These are phyloP conservation scores for Fraxinus baroniana DNA, from an alignment of 305 asterid genomes.

Conservation along the genomic window DNA sequence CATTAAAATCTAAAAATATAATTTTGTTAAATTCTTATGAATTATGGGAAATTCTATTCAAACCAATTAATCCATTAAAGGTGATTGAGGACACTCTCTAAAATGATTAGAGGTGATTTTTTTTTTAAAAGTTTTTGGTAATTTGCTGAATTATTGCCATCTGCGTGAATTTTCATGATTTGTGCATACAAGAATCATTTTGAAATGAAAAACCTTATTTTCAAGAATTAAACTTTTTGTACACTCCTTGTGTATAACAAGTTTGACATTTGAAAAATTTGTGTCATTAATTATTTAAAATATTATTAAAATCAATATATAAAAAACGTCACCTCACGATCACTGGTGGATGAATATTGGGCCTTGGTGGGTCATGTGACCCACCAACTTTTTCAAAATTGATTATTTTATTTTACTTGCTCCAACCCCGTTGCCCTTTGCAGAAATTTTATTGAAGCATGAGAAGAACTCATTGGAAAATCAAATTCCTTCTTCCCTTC, in stretches of 20 bases:
- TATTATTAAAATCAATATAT: too few species aligned
- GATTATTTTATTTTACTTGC: not conserved
- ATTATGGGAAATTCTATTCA: not conserved
- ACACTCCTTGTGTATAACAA: too few species aligned
- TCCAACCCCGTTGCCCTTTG: not conserved
- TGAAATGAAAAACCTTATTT: not conserved
- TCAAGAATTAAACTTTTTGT: not conserved
- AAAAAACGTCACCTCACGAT: too few species aligned
- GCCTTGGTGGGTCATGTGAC: not conserved
- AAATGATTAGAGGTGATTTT: not conserved
- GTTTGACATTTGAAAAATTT: not conserved
- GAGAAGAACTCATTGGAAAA: not conserved
- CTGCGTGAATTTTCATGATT: not conserved
- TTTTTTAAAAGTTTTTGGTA: not conserved
- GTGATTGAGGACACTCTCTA: not conserved
- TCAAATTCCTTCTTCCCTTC: not conserved
- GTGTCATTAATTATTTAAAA: not conserved
- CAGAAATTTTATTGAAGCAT: not conserved
- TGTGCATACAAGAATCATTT: not conserved
- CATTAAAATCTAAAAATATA: not conserved
- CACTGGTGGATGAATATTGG: too few species aligned
- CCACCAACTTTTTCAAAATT: not conserved
- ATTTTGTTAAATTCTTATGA: not conserved
- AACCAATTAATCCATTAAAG: not conserved
- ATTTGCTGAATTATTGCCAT: not conserved